Evolutionary conservation across 306 rosid species (phyloP), one percentile per base, ranked within the genome.

Genomic region (Fragaria ananassa): DNA sequence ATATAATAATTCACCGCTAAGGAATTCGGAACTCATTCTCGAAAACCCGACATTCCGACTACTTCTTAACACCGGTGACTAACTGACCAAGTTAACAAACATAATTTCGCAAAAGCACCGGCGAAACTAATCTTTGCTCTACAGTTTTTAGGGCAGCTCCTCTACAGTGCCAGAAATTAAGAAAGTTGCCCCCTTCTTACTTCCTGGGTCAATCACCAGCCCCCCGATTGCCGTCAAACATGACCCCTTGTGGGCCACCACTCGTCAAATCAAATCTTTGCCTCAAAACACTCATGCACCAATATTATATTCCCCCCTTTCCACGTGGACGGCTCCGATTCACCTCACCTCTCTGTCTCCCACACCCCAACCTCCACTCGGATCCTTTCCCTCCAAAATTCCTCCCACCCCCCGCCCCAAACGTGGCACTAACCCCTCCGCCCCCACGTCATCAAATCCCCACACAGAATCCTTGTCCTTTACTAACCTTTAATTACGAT

Each of bases 231-330:
- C 65, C 18, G 37, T 56, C 57, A 31, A 82, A 84, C 74, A 77
- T 79, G 86, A 88, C 80, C 31, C 54, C 42, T 37, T 70, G 17
- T 76, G 46, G n/a, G 39, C 41, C 72, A 53, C 35, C 81, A 27
- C 74, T 74, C 70, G 79, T 90, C 93, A 90, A 85, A 91, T 91
- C 88, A 82, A 60, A 82, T 80, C 78, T 67, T 71, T 83, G 86
- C 79, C 66, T 41, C 72, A 25, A 58, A 11, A 10, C 34, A 10
- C 31, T 56, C 31, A 21, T 23, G 21, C 10, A 10, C 8, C 34
- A 53, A 1, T 57, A 21, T 11, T 57, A 4, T 25, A 21, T 25
- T 12, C 19, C 0, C 1, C 8, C 4, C 37, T 27, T 60, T 71
- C 74, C 88, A 86, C 70, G 72, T 88, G 84, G 80, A 71, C 80